phyloP scores from a whole-genome alignment of 495 filamentous ascomycete species.

The Trichocladium antarcticum region DNA sequence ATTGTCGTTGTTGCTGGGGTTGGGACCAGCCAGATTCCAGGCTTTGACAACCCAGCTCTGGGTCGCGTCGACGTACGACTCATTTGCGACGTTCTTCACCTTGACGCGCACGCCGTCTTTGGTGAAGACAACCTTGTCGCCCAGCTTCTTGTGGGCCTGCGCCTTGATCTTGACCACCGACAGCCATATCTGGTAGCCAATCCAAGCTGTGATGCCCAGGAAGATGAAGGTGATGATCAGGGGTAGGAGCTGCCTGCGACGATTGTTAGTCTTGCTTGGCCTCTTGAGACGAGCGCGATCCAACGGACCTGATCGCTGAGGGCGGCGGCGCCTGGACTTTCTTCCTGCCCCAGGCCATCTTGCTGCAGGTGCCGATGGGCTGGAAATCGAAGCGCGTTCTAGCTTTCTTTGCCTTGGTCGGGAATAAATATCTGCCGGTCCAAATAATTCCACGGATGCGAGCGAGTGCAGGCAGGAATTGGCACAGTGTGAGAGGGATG shows the following conservation, averaged over 20 bases:
- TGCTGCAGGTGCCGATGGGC: too few species aligned
- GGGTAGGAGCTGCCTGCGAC: constrained; percentile 51
- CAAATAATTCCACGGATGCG: too few species aligned
- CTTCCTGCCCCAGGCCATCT: too few species aligned
- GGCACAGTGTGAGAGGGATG: too few species aligned
- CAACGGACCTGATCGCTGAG: too few species aligned
- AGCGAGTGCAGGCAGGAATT: too few species aligned
- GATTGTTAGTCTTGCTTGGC: not conserved
- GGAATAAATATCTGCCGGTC: too few species aligned
- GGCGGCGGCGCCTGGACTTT: too few species aligned
- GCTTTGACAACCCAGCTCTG: constrained; percentile 75
- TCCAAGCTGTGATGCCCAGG: constrained; percentile 47
- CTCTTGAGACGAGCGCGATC: too few species aligned
- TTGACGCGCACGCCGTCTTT: constrained; percentile 78
- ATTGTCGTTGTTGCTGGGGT: constrained; percentile 31
- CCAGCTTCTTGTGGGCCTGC: constrained; percentile 62
- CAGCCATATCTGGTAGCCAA: constrained; percentile 66
- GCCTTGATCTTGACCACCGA: constrained; percentile 57
- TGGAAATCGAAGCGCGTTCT: too few species aligned
- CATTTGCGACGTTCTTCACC: constrained; percentile 61
- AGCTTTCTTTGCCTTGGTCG: too few species aligned
- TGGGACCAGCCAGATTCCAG: constrained; percentile 47
- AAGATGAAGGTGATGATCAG: constrained; percentile 62
- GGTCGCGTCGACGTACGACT: constrained; percentile 71
- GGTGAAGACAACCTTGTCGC: constrained; percentile 66